Evolutionary conservation across 352 stramenopile genomes (phyloP), one percentile per base, ranked within the genome.

Genomic region (Globisporangium solare): DNA sequence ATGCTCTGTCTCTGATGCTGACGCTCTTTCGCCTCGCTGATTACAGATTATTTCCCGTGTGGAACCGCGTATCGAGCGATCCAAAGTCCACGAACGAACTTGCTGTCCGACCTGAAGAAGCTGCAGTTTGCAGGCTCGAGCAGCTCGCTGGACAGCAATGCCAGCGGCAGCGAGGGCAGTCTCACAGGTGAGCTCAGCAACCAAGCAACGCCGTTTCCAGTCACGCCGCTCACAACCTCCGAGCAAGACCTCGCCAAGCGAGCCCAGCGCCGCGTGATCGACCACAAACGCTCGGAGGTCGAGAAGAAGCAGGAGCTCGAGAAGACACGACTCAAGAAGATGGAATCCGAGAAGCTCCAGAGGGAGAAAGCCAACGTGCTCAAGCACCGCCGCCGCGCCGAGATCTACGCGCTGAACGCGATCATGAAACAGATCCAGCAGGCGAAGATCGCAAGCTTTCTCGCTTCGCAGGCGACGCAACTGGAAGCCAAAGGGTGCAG

Each of bases 351-450:
- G 35, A 81, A 81, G n/a, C 51, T 70, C 13, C 61, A 66, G 24
- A 74, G 76, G 48, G 77, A 83, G 27, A 71, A 76, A 24, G 64
- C 69, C n/a, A 66, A 48, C 2, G 63, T 75, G 37, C 65, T 67
- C 42, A 79, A 79, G 43, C 70, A 78, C 31, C 71, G 75, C 1
- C 74, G 78, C 11, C 78, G 79, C 18, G 73, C 79, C 20, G 79
- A 89, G 60, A 89, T 89, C 51, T 89, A 89, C 64, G 76, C 79
- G 21, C 68, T 89, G 3, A 88, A 89, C 50, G 72, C 79, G 11
- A 63, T 88, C 18, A 61, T 89, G 52, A 64, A 73, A 14, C 64
- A 85, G 51, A 56, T 89, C 17, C 79, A 89, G 50, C 79, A 88
- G 51, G 74, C 74, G 15, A 89, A 89, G 61, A 71, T 88, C 50